Conservation (phyloP, 2,329 filamentous ascomycete species). For the Talaromyces sp. region DNA sequence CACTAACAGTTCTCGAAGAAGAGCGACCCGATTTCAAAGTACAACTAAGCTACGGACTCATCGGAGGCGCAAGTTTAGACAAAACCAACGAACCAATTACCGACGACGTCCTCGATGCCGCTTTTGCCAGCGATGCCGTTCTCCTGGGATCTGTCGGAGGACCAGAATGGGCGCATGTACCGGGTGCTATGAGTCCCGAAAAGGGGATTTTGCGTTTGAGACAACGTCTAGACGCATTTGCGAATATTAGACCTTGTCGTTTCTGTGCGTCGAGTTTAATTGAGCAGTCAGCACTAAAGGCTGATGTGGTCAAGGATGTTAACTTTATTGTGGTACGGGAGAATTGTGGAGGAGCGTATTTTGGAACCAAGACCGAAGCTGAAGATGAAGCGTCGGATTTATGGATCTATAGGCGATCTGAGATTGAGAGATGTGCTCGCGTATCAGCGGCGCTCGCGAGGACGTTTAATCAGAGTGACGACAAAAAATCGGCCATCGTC, state of each 20-base stretch:
- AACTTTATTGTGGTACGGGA: conserved; percentile 53
- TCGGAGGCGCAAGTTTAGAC: conserved; percentile 81
- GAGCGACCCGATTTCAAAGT: neutral
- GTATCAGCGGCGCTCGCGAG: conserved; percentile 48
- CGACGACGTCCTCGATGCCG: conserved; percentile 69
- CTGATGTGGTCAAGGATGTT: conserved; percentile 46
- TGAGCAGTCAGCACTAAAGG: conserved; percentile 45
- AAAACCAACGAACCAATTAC: conserved; percentile 70
- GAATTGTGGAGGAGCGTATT: conserved; percentile 54
- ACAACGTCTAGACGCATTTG: conserved; percentile 53
- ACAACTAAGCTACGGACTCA: conserved; percentile 43
- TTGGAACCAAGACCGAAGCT: conserved; percentile 49
- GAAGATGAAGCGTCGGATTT: conserved; percentile 48
- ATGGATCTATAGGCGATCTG: conserved; percentile 48
- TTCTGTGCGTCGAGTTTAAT: conserved; percentile 44
- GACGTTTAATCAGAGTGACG: conserved; percentile 54
- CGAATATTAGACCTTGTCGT: conserved; percentile 53
- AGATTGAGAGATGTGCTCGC: conserved; percentile 50
- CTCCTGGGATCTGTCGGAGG: conserved; percentile 82
- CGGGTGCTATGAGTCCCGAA: conserved; percentile 68
- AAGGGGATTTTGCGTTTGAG: conserved; percentile 77
- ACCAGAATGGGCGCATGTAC: conserved; percentile 70
- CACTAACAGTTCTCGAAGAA: conserved; percentile 1
- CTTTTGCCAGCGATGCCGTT: conserved; percentile 73
- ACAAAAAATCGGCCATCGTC: conserved; percentile 51